Evolutionary conservation across 2,329 filamentous ascomycete species (phyloP).

Genomic region (Diaporthe nobilis): DNA sequence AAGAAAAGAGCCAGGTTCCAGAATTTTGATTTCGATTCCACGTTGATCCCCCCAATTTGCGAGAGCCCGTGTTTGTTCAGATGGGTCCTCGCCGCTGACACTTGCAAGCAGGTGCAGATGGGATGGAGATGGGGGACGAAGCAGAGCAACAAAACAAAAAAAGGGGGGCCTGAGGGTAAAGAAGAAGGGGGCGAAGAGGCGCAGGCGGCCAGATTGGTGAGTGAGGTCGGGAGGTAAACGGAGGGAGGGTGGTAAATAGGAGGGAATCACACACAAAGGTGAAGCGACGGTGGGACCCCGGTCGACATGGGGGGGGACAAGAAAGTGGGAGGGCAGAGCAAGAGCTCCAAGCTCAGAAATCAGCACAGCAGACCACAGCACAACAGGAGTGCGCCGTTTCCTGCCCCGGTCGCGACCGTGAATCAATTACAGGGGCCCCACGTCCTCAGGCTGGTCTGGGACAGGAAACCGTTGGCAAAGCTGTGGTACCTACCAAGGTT

Average conservation of each 20-base stretch:
- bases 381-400: constrained; percentile 17
- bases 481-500: constrained; percentile 29
- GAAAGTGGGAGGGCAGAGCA: neutral
- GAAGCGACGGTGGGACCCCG: constrained; percentile 21
- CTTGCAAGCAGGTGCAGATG: constrained; percentile 39
- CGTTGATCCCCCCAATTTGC: constrained; percentile 39
- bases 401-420: constrained; percentile 4
- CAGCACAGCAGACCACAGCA: constrained; percentile 4
- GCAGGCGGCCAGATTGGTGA: neutral
- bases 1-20: constrained; percentile 31
- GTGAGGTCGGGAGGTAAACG: constrained; percentile 38
- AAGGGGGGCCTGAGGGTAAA: constrained; percentile 23
- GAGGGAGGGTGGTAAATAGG: constrained; percentile 41
- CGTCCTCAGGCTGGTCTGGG: constrained; percentile 15
- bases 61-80: constrained; percentile 21
- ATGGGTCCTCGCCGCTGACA: constrained; percentile 33
- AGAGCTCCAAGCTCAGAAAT: constrained; percentile 25
- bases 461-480: constrained; percentile 27
- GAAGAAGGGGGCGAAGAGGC: constrained; percentile 27
- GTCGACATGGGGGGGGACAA: neutral
- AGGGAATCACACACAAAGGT: constrained; percentile 19
- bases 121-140: constrained; percentile 27
- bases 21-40: constrained; percentile 38
- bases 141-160: constrained; percentile 17
- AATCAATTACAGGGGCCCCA: constrained; percentile 33